Base-by-base conservation (phyloP, 192 early-diverging fungal genomes). In the Coemansia sp. region DNA sequence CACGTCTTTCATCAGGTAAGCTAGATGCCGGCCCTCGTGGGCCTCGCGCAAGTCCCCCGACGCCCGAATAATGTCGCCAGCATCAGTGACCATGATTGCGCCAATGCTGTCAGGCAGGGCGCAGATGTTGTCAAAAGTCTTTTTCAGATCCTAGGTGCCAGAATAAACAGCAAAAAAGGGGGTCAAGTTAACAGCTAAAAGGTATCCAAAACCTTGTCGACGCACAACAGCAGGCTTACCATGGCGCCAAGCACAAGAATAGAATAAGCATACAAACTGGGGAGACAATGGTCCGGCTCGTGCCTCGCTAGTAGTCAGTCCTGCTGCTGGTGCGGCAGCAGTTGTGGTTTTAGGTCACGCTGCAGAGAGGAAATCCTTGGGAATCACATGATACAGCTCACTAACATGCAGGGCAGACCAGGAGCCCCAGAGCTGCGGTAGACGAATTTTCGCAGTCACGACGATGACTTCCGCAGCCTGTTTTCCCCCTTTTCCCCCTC, bases 101-200 rank as follows among this genome's bases (percentile, higher is more conserved):
- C 79, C 79, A 13, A 65, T 21, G 57, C 79, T 81, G 3, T 73
- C 79, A 0, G 69, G 70, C 14, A 81, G 50, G 11, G 73, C 65
- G 34, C 79, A 81, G 31, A 81, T 76, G 36, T 62, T 66, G 64
- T 81, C 79, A 43, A 81, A 81, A 6, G 67, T 73, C 66, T 71
- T 81, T 60, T 81, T 81, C 60, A 76, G 40, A 33, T 76, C 77
- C 77, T 71, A 71, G 8, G 38, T 43, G 9, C 18, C 21, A 51
- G 10, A 53, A n/a, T 1, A 18, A 13, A 23, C 11, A 9, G n/a
- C 14, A 3, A 18, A 21, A 43, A 43, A 2, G 0, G 9, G 14
- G 1, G 51, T n/a, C 33, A 24, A 16, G 28, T 8, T n/a, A 33
- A 13, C 28, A 5, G 51, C 31, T 21, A 20, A 20, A 9, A 7